Evolutionary conservation across 441 rosid genomes (phyloP), one percentile per base, ranked within the genome.

Genomic region (Populus hybrid): DNA sequence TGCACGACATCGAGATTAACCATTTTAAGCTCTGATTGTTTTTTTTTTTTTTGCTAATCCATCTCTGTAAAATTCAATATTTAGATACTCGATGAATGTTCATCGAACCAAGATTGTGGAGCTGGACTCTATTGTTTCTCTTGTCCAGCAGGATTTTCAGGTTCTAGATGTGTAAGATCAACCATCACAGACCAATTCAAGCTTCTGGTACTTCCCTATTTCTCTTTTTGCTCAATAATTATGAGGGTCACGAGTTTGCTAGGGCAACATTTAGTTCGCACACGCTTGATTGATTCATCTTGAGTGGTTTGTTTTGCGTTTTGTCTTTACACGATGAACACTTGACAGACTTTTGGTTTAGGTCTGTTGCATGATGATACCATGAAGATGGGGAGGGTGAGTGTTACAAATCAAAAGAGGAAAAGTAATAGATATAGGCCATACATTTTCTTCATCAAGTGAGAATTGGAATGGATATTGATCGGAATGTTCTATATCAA

Each of bases 131-230:
- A 88, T 73, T 94, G 97, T 76, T 88, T 84, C 75, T 83, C 84
- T 59, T 94, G 96, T 65, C 70, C 70, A 3, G 28, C 71, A 78
- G 95, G 89, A 69, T 73, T 89, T 67, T 79, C 82, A 36, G 87
- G 86, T 32, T 86, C 91, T 8, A 89, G 80, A 84, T 92, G 98
- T 72, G 89, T 89, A 7, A 84, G 97, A 84, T 81, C 92, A 71
- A 46, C 84, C 71, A 66, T 83, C 32, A 85, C 97, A 10, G 71
- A 87, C 83, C 98, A 86, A 40, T 92, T 94, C 85, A 79, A 88
- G 85, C 82, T 88, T 64, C 85, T 87, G 89, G 98, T 91, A 80
- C 19, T 12, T 71, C 7, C 61, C 23, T 75, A 9, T n/a, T 1
- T 14, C 3, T n/a, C 11, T 30, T 50, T 46, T 5, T 46, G 57